Base-by-base conservation (phyloP, 176 grass and related monocot genomes). In the Paspalum notatum region DNA sequence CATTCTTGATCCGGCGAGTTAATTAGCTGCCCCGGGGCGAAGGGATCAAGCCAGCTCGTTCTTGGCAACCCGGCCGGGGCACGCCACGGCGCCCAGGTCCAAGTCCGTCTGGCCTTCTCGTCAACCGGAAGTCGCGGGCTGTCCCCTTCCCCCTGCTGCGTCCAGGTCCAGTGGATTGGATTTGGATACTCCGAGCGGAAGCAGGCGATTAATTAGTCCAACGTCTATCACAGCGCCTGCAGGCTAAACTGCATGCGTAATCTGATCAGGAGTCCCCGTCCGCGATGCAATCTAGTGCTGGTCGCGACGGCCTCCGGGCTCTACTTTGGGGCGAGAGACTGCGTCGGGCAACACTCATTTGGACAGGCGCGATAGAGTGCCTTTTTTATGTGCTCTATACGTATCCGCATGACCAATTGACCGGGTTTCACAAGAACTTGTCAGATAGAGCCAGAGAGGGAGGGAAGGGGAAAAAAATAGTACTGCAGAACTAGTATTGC, bases 21-120 rank as follows among this genome's bases (percentile, higher is more conserved):
- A 16, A 59, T 4, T 17, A 14, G 9, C 26, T 18, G 80, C 10
- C 42, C 0, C 20, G 12, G 9, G 5, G 4, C 9, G 70, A 89
- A 80, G 71, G 56, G 69, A 88, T 88, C 68, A 84, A 84, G 62
- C 49, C 80, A 88, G 68, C 42, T 75, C 51, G 76, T 74, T 51
- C 27, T 75, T 69, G 81, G 43, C 12, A 66, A 66, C 67, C 46
- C 13, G 2, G 18, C 60, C 7, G 52, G 17, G 8, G 5, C 16
- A 9, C 17, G 52, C 7, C 20, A 8, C 17, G n/a, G n/a, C n/a
- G 24, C 71, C 71, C 37, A 77, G 68, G 68, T 59, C 83, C 84
- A 80, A 80, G 76, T 59, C 82, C 2, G 12, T 50, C 58, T 22
- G 22, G 63, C 47, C 67, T 42, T 65, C 41, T 66, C 8, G 74